phyloP scores from a whole-genome alignment of 2,329 filamentous ascomycete genomes.

The Penicillium sp. region DNA sequence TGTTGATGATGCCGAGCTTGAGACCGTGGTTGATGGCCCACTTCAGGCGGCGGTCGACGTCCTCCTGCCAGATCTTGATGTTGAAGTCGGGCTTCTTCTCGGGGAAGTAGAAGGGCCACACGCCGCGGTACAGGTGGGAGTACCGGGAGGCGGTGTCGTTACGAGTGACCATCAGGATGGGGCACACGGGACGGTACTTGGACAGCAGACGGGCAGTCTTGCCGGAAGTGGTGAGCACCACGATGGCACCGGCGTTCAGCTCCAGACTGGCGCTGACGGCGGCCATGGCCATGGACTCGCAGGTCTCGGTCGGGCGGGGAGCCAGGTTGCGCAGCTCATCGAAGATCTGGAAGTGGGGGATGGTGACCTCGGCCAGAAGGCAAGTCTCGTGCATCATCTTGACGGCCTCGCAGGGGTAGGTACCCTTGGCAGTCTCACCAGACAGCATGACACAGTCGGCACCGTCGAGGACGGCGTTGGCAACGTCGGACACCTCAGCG shows the following conservation, averaged over 20 bases:
- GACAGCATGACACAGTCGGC: slow-evolving; percentile 99
- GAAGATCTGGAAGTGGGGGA: slow-evolving; percentile 94
- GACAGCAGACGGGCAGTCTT: slow-evolving; percentile 91
- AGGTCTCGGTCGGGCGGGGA: slow-evolving; percentile 78
- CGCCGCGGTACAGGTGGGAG: slow-evolving; percentile 92
- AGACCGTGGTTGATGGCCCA: slow-evolving; percentile 91
- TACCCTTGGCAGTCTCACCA: slow-evolving; percentile 97
- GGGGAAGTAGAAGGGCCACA: slow-evolving; percentile 95
- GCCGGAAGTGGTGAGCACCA: slow-evolving; percentile 91
- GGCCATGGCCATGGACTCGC: slow-evolving; percentile 95
- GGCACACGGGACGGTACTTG: slow-evolving; percentile 98
- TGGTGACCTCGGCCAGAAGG: slow-evolving; percentile 92
- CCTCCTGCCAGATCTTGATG: slow-evolving; percentile 94
- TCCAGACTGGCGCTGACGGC: slow-evolving; percentile 94
- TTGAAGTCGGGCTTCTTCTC: slow-evolving; percentile 93
- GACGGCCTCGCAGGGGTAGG: slow-evolving; percentile 88
- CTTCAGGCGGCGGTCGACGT: slow-evolving; percentile 95
- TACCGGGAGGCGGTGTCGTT: slow-evolving; percentile 81
- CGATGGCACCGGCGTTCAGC: slow-evolving; percentile 92
- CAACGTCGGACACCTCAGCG: slow-evolving; percentile 97
- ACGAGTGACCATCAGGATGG: slow-evolving; percentile 98
- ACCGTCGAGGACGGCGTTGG: slow-evolving; percentile 95
- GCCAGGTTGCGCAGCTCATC: slow-evolving; percentile 87
- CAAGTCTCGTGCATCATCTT: slow-evolving; percentile 98
- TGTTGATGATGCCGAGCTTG: slow-evolving; percentile 74